phyloP scores from a whole-genome alignment of 441 rosid genomes.

The Pelargonium myrrhifolium region DNA sequence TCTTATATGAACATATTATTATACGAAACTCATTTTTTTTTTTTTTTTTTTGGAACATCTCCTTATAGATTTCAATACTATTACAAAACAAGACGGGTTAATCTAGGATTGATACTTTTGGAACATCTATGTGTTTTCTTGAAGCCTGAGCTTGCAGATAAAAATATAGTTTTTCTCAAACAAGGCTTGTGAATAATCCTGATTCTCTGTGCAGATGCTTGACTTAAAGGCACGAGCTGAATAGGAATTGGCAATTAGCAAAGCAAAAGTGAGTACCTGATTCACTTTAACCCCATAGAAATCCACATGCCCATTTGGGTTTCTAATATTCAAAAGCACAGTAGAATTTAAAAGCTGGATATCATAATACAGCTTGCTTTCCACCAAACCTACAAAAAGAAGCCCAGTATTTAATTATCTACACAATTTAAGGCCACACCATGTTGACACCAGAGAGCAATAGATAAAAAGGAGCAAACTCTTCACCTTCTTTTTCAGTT shows the following conservation, averaged over 20 bases:
- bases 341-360: background rate
- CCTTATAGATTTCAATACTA: too few relatives aligned
- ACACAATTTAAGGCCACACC: background rate
- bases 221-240: background rate
- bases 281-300: background rate
- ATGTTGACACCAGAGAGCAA: slow-evolving; percentile 12
- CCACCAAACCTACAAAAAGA: slow-evolving; percentile 15
- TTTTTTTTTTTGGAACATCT: too few relatives aligned
- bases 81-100: too few relatives aligned
- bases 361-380: slow-evolving; percentile 13
- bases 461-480: background rate
- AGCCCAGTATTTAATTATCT: background rate
- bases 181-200: background rate
- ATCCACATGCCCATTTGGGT: background rate
- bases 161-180: too few relatives aligned
- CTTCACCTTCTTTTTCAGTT: background rate
- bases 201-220: background rate
- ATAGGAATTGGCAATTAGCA: background rate
- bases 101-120: too few relatives aligned
- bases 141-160: too few relatives aligned
- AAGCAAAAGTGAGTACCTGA: slow-evolving; percentile 1
- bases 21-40: too few relatives aligned
- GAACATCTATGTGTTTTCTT: too few relatives aligned
- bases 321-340: background rate
- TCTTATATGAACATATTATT: too few relatives aligned